A percentile compares a stretch with the other conserved stretches of the same genome.
These are phyloP conservation scores for Coniochaeta ligniaria DNA, from an alignment of 2,329 filamentous ascomycete genomes.

Conservation along the genomic window DNA sequence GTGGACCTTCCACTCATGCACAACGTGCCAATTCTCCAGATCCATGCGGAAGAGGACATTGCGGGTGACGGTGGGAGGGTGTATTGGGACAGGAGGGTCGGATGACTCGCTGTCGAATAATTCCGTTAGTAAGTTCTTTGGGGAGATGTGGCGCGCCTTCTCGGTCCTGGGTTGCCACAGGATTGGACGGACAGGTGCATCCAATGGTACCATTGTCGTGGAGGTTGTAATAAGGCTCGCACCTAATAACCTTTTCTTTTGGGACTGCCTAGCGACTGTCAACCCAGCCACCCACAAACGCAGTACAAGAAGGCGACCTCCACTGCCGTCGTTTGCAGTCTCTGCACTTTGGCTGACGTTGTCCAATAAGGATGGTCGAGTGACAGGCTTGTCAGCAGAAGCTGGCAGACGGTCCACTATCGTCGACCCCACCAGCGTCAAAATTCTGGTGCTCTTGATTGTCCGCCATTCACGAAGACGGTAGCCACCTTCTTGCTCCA, in stretches of 20 bases:
- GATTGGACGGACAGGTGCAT: not conserved
- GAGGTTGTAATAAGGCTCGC: too few relatives aligned
- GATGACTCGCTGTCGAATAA: not conserved
- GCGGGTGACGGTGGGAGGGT: not conserved
- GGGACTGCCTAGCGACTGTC: too few relatives aligned
- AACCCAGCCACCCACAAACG: too few relatives aligned
- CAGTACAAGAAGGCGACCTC: too few relatives aligned
- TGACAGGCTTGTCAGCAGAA: not conserved
- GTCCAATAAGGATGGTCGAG: not conserved
- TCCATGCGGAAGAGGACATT: too few relatives aligned
- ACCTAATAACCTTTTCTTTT: too few relatives aligned
- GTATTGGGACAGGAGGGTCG: not conserved
- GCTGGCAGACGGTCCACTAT: not conserved
- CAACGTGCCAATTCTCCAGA: too few relatives aligned
- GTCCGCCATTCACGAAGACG: constrained; percentile 6
- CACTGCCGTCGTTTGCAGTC: not conserved
- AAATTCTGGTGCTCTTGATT: constrained; percentile 5
- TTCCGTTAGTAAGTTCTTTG: not conserved
- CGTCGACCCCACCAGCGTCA: constrained; percentile 3
- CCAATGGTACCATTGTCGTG: not conserved
- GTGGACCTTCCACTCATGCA: too few relatives aligned
- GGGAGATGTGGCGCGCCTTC: not conserved
- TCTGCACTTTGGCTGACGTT: not conserved
- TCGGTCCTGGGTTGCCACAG: not conserved
- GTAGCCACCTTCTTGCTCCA: too few relatives aligned